phyloP scores from a whole-genome alignment of 1,284 basidiomycete genomes.

The Rhodotorula sp. region DNA sequence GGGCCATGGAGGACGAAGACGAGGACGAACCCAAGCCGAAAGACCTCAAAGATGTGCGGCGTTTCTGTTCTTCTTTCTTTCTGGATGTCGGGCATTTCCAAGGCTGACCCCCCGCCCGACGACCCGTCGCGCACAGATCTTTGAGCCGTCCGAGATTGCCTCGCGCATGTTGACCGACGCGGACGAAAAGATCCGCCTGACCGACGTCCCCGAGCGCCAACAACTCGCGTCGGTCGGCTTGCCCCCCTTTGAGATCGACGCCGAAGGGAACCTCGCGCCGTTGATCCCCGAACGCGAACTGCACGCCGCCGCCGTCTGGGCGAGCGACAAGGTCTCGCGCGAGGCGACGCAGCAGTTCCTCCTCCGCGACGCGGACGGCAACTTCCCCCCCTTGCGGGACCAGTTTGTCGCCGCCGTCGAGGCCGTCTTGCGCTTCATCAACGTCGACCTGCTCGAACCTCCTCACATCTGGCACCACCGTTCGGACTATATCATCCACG shows the following conservation, averaged over 20 bases:
- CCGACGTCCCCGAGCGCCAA: constrained; percentile 94
- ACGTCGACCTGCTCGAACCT: constrained; percentile 83
- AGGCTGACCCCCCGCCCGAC: neutral
- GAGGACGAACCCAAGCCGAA: constrained; percentile 64
- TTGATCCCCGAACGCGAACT: constrained; percentile 22
- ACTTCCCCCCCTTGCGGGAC: constrained; percentile 59
- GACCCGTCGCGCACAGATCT: constrained; percentile 66
- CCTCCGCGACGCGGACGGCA: constrained; percentile 54
- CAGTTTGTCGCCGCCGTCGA: constrained; percentile 78
- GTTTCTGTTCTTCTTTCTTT: neutral
- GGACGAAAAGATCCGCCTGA: constrained; percentile 84
- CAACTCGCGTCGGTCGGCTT: constrained; percentile 87
- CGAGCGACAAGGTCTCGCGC: constrained; percentile 61
- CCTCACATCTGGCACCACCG: constrained; percentile 94
- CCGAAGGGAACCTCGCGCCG: constrained; percentile 59
- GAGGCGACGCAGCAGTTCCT: constrained; percentile 69
- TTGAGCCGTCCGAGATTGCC: constrained; percentile 95
- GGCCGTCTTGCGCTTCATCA: constrained; percentile 75
- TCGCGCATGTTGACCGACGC: constrained; percentile 88
- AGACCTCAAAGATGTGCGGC: constrained; percentile 77
- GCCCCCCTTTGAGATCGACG: constrained; percentile 61
- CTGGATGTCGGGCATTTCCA: too few relatives aligned
- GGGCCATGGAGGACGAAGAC: constrained; percentile 81
- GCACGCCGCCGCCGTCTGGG: constrained; percentile 23
- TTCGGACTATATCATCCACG: constrained; percentile 79